Evolutionary conservation across 176 grass and related monocot species (phyloP).

Genomic region (Ensete ventricosum): DNA sequence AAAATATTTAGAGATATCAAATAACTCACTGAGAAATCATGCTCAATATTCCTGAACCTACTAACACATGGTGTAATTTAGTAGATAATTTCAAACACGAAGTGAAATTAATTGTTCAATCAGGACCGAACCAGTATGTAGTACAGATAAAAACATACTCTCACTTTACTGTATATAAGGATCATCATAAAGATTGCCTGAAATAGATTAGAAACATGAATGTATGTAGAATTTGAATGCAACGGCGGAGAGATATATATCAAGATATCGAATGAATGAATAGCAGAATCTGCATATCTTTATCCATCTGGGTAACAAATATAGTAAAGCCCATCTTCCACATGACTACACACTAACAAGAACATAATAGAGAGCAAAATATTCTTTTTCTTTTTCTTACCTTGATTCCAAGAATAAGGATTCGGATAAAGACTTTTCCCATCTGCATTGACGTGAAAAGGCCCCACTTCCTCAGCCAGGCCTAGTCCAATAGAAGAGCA

Average conservation of each 20-base stretch:
- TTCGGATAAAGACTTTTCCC: conserved; percentile 72
- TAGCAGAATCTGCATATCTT: too few relatives aligned
- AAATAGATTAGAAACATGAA: too few relatives aligned
- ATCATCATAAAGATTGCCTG: neutral
- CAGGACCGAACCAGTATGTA: neutral
- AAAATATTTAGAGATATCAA: conserved; percentile 12
- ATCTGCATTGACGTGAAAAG: conserved; percentile 88
- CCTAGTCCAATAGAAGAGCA: conserved; percentile 93
- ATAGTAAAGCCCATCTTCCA: neutral
- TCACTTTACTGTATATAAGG: neutral
- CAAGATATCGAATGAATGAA: too few relatives aligned
- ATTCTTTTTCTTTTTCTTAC: conserved; percentile 22
- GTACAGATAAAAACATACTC: neutral
- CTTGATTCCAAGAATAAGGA: conserved; percentile 96
- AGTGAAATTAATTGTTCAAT: too few relatives aligned
- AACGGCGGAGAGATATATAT: too few relatives aligned
- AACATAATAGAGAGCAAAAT: neutral
- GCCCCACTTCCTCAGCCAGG: conserved; percentile 80
- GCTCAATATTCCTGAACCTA: too few relatives aligned
- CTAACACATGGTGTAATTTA: neutral
- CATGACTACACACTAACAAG: neutral
- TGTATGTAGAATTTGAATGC: too few relatives aligned
- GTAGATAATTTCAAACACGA: neutral
- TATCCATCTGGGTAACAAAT: neutral
- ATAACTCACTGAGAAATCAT: too few relatives aligned